Base-by-base conservation (phyloP, 257 asterid genomes). In the Apocynum venetum region DNA sequence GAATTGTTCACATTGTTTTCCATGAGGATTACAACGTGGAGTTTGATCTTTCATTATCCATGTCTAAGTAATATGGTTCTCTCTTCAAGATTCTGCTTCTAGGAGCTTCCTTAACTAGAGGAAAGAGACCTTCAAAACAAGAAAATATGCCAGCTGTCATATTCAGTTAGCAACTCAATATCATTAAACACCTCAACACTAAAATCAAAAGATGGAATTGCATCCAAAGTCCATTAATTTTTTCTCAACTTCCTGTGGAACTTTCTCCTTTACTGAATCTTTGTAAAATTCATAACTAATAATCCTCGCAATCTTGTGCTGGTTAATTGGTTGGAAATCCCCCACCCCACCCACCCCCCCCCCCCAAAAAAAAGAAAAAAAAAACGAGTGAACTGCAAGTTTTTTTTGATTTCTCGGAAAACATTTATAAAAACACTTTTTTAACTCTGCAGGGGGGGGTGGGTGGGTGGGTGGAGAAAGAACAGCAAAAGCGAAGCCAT, bases 291-390 rank as follows among this genome's bases (percentile, higher is more conserved):
- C 31, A 25, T 25, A 25, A 25, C 31, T 25, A 25, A 25, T 63
- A 35, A 65, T 65, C 49, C 71, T 35, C 48, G 36, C 71, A 38
- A 65, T 65, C 49, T 65, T 65, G 41, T 65, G 71, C 48, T 65
- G 49, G 15, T 65, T 14, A 65, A 20, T 65, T 7, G 49, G 12
- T 65, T 5, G 31, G 36, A 44, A 65, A 65, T 65, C 48, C 49
- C 13, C 10, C 19, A 12, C 31, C 0, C 31, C 31, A 25, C 31
- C 31, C 31, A 25, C 31, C 31, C 31, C 31, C 31, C 31, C 31
- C 31, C 31, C 31, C 31, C 31, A 25, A 25, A 25, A 25, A 25
- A 25, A 25, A 25, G 31, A 25, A 25, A 25, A 25, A 25, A 25
- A 25, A 25, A 25, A 25, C 31, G 31, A 25, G 31, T 25, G 31